Evolutionary conservation across 495 filamentous ascomycete genomes (phyloP).

Genomic region (Aspergillus sparsus): DNA sequence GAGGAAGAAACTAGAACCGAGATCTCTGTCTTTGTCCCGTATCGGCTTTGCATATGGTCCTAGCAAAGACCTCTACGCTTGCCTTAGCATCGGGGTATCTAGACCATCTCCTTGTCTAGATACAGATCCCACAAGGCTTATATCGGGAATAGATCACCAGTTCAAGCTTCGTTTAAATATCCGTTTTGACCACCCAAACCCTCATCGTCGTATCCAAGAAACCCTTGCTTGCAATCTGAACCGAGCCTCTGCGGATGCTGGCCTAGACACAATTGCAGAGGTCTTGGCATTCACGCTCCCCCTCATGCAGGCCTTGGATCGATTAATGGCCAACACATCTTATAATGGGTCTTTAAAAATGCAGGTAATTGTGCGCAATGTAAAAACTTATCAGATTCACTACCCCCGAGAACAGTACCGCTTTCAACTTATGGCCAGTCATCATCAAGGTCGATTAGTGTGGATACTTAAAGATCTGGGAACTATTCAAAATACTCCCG

Average conservation of each 20-base stretch:
- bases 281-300: constrained; percentile 65
- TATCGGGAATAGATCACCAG: constrained; percentile 30
- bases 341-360: constrained; percentile 30
- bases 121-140: constrained; percentile 27
- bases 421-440: constrained; percentile 38
- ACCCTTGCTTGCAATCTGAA: constrained; percentile 65
- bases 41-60: constrained; percentile 43
- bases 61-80: constrained; percentile 31
- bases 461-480: constrained; percentile 47
- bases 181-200: constrained; percentile 63
- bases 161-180: constrained; percentile 38
- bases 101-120: constrained; percentile 22
- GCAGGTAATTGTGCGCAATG: constrained; percentile 44
- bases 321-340: constrained; percentile 32
- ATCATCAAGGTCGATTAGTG: constrained; percentile 33
- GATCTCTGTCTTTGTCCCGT: constrained; percentile 38
- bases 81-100: constrained; percentile 33
- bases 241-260: constrained; percentile 37
- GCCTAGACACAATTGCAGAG: constrained; percentile 56
- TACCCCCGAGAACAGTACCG: constrained; percentile 40
- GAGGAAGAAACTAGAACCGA: constrained; percentile 35
- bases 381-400: constrained; percentile 46
- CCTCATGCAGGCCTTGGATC: constrained; percentile 63
- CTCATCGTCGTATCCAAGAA: constrained; percentile 72
- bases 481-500: constrained; percentile 20